Conservation (phyloP, 257 asterid species). For the Thymus mandschuricus region DNA sequence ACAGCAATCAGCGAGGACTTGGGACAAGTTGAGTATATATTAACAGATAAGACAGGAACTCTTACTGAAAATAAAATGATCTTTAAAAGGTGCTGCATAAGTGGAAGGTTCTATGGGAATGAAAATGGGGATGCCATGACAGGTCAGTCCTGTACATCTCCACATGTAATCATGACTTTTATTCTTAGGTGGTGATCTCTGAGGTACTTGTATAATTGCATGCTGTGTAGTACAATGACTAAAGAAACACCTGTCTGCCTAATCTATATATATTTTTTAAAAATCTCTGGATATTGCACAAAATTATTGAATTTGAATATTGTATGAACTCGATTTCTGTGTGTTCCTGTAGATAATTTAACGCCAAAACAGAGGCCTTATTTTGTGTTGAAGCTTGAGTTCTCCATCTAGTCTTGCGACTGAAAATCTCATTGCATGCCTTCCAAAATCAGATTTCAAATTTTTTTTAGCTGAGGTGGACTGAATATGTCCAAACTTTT, state of each 20-base stretch:
- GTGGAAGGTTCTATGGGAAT: slow-evolving; percentile 83
- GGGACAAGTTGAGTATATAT: slow-evolving; percentile 98
- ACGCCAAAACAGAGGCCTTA: neutral
- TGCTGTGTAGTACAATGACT: slow-evolving; percentile 9
- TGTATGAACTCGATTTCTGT: slow-evolving; percentile 4
- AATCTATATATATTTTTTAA: neutral
- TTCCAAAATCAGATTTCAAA: slow-evolving; percentile 10
- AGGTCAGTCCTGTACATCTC: slow-evolving; percentile 46
- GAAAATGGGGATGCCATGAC: slow-evolving; percentile 81
- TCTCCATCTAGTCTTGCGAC: slow-evolving; percentile 10
- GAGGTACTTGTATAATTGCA: slow-evolving; percentile 13
- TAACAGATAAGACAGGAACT: slow-evolving; percentile 99
- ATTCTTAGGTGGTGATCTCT: slow-evolving; percentile 10
- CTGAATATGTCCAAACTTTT: neutral
- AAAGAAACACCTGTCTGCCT: slow-evolving; percentile 4
- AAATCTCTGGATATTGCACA: slow-evolving; percentile 2
- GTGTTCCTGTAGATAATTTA: slow-evolving; percentile 10
- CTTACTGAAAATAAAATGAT: slow-evolving; percentile 97
- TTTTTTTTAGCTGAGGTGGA: neutral
- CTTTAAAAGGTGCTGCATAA: slow-evolving; percentile 86
- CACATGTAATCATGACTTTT: slow-evolving; percentile 13
- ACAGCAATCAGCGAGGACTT: slow-evolving; percentile 99
- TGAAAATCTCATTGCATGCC: neutral
- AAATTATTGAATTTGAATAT: neutral
- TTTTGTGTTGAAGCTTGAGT: neutral